These are phyloP conservation scores for Capsella bursapastoris DNA, from an alignment of 345 rosid species.

Conservation along the genomic window DNA sequence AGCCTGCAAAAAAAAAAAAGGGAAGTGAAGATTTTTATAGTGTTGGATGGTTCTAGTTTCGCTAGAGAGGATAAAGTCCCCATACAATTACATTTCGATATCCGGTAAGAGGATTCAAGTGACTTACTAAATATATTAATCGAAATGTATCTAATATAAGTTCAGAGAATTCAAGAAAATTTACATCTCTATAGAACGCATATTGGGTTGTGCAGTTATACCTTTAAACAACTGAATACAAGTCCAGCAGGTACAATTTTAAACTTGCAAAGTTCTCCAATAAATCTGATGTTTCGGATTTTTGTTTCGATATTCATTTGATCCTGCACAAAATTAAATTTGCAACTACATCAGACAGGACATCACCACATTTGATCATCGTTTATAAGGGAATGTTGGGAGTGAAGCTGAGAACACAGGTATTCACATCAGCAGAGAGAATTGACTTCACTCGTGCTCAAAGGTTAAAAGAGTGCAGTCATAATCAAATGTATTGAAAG, in stretches of 20 bases:
- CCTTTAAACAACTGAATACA: conserved; percentile 96
- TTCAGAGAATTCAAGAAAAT: conserved; percentile 20
- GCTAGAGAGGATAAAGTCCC: conserved; percentile 11
- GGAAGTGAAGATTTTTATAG: conserved; percentile 29
- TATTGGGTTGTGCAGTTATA: conserved; percentile 40
- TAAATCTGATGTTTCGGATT: conserved; percentile 94
- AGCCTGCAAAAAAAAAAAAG: conserved; percentile 54
- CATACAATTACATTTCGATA: conserved; percentile 18
- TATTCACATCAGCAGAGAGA: conserved; percentile 18
- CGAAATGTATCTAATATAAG: conserved; percentile 14
- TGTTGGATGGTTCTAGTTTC: conserved; percentile 16
- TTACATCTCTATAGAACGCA: conserved; percentile 28
- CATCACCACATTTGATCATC: conserved; percentile 10
- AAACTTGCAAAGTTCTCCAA: conserved; percentile 99
- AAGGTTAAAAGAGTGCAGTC: conserved; percentile 26
- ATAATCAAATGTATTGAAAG: conserved; percentile 8
- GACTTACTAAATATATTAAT: conserved; percentile 8
- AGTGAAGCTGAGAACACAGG: conserved; percentile 12
- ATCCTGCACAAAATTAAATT: conserved; percentile 65
- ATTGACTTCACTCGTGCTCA: conserved; percentile 16
- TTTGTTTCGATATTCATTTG: conserved; percentile 99
- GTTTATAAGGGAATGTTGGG: conserved; percentile 6
- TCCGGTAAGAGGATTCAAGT: conserved; percentile 14
- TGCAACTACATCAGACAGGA: conserved; percentile 30
- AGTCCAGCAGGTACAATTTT: conserved; percentile 81